phyloP scores from a whole-genome alignment of 805 yeast species.

The Kurtzmaniella fragi region DNA sequence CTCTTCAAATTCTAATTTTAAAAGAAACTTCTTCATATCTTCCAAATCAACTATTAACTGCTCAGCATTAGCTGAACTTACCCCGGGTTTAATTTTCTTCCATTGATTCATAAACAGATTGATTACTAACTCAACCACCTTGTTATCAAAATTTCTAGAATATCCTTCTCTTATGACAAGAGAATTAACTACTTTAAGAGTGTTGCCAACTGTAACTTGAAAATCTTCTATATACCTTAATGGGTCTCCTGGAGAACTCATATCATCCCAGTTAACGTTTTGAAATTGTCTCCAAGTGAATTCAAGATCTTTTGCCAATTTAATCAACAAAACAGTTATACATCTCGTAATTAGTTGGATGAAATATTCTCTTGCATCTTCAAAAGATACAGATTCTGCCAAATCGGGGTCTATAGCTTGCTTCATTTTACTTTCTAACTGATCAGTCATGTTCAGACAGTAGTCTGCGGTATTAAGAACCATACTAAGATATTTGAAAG shows the following conservation, averaged over 20 bases:
- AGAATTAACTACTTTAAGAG: conserved; percentile 44
- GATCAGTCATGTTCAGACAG: conserved; percentile 71
- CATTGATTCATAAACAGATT: conserved; percentile 54
- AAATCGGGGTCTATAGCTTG: conserved; percentile 33
- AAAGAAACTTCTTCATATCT: conserved; percentile 51
- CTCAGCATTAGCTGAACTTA: conserved; percentile 65
- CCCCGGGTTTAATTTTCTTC: conserved; percentile 59
- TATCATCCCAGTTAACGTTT: conserved; percentile 61
- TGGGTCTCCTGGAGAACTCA: conserved; percentile 63
- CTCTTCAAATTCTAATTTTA: conserved; percentile 36
- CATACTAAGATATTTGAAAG: conserved; percentile 61
- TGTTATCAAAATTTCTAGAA: conserved; percentile 69
- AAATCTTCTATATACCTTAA: conserved; percentile 66
- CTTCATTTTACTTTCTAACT: conserved; percentile 59
- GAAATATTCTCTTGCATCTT: conserved; percentile 50
- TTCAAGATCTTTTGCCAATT: conserved; percentile 56
- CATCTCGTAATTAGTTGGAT: conserved; percentile 54
- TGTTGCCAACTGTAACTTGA: conserved; percentile 40
- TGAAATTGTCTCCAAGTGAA: conserved; percentile 84
- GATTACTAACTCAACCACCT: conserved; percentile 61
- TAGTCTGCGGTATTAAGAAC: conserved; percentile 88
- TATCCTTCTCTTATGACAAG: conserved; percentile 66
- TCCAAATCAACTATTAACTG: conserved; percentile 75
- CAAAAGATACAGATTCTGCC: conserved; percentile 45
- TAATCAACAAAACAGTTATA: conserved; percentile 49